Conservation (phyloP, 441 rosid species). For the Melastoma candidum region DNA sequence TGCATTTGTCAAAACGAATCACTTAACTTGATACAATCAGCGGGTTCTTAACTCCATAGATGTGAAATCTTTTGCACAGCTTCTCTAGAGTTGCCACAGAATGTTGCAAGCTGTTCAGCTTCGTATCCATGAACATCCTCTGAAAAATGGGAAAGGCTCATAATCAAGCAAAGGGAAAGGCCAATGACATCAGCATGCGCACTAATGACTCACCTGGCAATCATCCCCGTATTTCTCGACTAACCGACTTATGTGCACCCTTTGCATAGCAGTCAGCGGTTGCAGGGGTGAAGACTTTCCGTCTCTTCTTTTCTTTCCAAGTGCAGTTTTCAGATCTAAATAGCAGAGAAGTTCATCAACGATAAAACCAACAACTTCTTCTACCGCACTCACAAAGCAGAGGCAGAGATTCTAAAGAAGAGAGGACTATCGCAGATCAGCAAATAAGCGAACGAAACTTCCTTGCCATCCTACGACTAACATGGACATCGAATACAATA, state of each 20-base stretch:
- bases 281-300: slow-evolving; percentile 63
- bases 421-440: too few species aligned
- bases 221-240: slow-evolving; percentile 72
- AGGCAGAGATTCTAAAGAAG: too few species aligned
- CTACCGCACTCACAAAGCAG: too few species aligned
- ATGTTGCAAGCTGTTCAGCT: slow-evolving; percentile 94
- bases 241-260: slow-evolving; percentile 40
- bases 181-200: too few species aligned
- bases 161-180: background rate
- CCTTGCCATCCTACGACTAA: too few species aligned
- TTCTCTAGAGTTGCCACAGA: slow-evolving; percentile 58
- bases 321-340: slow-evolving; percentile 73
- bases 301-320: slow-evolving; percentile 83
- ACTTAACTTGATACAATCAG: slow-evolving; percentile 33
- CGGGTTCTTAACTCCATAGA: slow-evolving; percentile 50
- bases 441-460: too few species aligned
- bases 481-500: too few species aligned
- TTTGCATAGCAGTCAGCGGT: slow-evolving; percentile 76
- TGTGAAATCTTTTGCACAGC: slow-evolving; percentile 57
- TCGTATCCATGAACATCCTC: slow-evolving; percentile 87
- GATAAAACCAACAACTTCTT: background rate
- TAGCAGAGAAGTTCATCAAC: slow-evolving; percentile 6
- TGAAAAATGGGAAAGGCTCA: slow-evolving; percentile 23
- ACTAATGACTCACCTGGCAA: slow-evolving; percentile 37
- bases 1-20: too few species aligned